These are phyloP conservation scores for Apiotrichum porosum DNA, from an alignment of 1,284 basidiomycete genomes.

Conservation along the genomic window DNA sequence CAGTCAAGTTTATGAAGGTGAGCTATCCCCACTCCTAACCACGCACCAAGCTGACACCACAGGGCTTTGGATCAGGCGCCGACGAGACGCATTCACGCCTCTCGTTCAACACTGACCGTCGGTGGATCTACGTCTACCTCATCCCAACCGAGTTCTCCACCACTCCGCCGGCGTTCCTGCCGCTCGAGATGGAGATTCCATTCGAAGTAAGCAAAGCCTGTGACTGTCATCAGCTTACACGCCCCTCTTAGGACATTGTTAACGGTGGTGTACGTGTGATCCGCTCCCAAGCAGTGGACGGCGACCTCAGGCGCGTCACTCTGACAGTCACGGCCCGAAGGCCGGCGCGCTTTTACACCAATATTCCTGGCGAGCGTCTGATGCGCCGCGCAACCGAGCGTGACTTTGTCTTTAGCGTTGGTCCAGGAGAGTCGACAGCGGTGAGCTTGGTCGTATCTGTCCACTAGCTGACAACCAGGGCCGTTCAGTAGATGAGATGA, in stretches of 20 bases:
- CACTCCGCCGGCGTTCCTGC: constrained; percentile 12
- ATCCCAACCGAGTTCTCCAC: not conserved
- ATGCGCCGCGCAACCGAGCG: constrained; percentile 19
- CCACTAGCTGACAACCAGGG: constrained; percentile 1
- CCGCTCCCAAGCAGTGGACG: not conserved
- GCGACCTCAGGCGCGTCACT: not conserved
- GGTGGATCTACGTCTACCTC: constrained; percentile 13
- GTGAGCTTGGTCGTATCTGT: not conserved
- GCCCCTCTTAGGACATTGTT: constrained; percentile 17
- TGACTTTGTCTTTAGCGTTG: constrained; percentile 17
- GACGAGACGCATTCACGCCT: constrained; percentile 8
- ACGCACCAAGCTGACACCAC: not conserved
- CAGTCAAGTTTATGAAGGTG: constrained; percentile 2
- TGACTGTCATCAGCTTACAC: not conserved
- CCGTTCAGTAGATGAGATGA: constrained; percentile 12
- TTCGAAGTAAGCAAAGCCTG: constrained; percentile 8
- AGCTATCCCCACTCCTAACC: not conserved
- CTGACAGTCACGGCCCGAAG: constrained; percentile 17
- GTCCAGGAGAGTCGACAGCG: constrained; percentile 6
- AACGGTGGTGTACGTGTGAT: constrained; percentile 11
- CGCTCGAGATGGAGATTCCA: constrained; percentile 18
- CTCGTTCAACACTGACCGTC: constrained; percentile 14
- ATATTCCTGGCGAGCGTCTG: not conserved
- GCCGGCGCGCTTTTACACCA: constrained; percentile 16
- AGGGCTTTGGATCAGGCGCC: constrained; percentile 7